Evolutionary conservation across 2,329 filamentous ascomycete species (phyloP).

Genomic region (Pestalotiopsis sp.): DNA sequence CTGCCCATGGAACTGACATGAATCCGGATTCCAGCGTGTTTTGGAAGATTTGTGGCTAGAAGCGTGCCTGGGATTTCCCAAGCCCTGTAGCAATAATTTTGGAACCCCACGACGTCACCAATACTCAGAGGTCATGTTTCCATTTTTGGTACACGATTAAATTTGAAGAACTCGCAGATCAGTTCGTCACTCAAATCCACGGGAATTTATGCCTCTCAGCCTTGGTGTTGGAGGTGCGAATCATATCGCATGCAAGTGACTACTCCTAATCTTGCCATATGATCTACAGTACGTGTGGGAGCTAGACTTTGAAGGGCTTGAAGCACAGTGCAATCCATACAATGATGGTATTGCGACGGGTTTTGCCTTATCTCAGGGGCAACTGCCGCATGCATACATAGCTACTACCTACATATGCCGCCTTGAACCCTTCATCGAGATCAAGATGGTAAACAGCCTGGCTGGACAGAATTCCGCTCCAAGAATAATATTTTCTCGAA

Average conservation of each 20-base stretch:
- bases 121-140: neutral
- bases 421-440: neutral
- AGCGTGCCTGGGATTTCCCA: neutral
- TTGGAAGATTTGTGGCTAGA: neutral
- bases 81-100: neutral
- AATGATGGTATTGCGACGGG: neutral
- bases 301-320: neutral
- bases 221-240: neutral
- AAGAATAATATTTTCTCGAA: neutral
- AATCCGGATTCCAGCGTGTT: slow-evolving; percentile 3
- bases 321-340: neutral
- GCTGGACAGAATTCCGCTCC: neutral
- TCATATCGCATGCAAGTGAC: neutral
- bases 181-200: neutral
- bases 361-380: neutral
- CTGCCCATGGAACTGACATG: neutral
- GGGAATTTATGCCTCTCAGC: neutral
- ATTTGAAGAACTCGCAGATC: neutral
- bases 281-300: neutral
- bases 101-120: slow-evolving; percentile 2
- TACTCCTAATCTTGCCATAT: neutral
- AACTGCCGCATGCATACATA: neutral
- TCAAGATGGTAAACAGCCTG: neutral
- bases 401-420: neutral
- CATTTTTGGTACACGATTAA: neutral